Evolutionary conservation across 108 stramenopile species (phyloP), one percentile per base, ranked within the genome.

Genomic region (Phaeodactylum tricornutum): DNA sequence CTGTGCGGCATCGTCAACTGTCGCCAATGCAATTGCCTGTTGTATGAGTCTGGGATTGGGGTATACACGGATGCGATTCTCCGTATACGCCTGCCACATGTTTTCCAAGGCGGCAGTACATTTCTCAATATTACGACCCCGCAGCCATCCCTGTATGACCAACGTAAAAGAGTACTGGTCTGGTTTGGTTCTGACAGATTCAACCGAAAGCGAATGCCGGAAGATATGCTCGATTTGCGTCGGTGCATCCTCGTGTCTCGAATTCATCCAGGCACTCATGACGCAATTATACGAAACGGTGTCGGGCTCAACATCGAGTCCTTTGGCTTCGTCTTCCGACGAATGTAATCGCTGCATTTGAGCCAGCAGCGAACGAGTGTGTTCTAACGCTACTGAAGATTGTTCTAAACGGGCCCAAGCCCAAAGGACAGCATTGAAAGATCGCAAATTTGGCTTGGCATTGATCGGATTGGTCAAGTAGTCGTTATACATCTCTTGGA

Each of bases 251-350:
- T n/a, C n/a, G n/a, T n/a, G n/a, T n/a, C n/a, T n/a, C n/a, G 44
- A 45, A 22, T 45, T 45, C 4, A 26, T 16, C 44, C 44, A 45
- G 3, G 32, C 8, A 26, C 50, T 26, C 50, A 52, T 52, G 9
- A 52, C 50, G 9, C 36, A 23, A 15, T 52, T 35, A 52, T 38
- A 52, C 2, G 36, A 38, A 23, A 20, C n/a, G 15, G 22, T 15
- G 39, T 52, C 32, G 3, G 34, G 34, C 21, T 12, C 9, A n/a
- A n/a, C 15, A 20, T 38, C 21, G 9, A 36, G 34, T 41, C 14
- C 39, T 23, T 2, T 8, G 3, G 17, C 5, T 22, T 36, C 22
- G 17, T 45, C 44, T 45, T 26, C 24, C 9, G 21, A 20, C 20
- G 20, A 12, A 22, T 30, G 3, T 21, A 45, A 26, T 2, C 21